Evolutionary conservation across 2,329 filamentous ascomycete genomes (phyloP).

Genomic region (Aspergillus bombycis): DNA sequence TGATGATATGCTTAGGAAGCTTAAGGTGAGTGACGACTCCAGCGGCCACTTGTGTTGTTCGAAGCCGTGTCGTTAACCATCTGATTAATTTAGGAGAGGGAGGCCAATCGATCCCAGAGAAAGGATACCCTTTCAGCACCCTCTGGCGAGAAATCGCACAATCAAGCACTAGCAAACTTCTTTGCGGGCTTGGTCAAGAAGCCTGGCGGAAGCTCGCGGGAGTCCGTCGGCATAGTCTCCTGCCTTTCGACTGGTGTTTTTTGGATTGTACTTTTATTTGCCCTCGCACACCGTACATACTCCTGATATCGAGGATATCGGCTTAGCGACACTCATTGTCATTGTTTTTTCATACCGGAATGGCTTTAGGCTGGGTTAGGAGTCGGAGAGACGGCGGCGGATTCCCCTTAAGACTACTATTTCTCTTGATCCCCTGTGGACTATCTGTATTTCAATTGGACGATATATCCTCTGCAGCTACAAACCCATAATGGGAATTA

Average conservation of each 20-base stretch:
- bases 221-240: conserved; percentile 36
- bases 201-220: conserved; percentile 38
- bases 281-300: conserved; percentile 49
- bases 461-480: not conserved
- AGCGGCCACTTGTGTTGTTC: not conserved
- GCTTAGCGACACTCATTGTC: conserved; percentile 51
- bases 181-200: conserved; percentile 63
- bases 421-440: not conserved
- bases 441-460: conserved; percentile 2
- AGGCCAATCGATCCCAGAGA: conserved; percentile 43
- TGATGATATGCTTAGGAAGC: conserved; percentile 84
- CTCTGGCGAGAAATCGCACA: conserved; percentile 56
- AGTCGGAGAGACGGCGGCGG: conserved; percentile 14
- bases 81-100: conserved; percentile 42
- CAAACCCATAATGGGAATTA: not conserved
- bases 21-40: conserved; percentile 65
- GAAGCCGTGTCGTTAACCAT: not conserved
- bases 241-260: conserved; percentile 8
- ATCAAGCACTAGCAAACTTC: conserved; percentile 63
- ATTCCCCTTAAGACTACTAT: not conserved
- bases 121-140: conserved; percentile 38
- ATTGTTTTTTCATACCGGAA: conserved; percentile 18
- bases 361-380: conserved; percentile 17
- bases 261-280: conserved; percentile 29
- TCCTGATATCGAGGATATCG: conserved; percentile 61